A percentile compares a stretch with the other conserved stretches of the same genome.
These are phyloP conservation scores for Neurospora sublineolata DNA, from an alignment of 495 filamentous ascomycete genomes.

Conservation along the genomic window DNA sequence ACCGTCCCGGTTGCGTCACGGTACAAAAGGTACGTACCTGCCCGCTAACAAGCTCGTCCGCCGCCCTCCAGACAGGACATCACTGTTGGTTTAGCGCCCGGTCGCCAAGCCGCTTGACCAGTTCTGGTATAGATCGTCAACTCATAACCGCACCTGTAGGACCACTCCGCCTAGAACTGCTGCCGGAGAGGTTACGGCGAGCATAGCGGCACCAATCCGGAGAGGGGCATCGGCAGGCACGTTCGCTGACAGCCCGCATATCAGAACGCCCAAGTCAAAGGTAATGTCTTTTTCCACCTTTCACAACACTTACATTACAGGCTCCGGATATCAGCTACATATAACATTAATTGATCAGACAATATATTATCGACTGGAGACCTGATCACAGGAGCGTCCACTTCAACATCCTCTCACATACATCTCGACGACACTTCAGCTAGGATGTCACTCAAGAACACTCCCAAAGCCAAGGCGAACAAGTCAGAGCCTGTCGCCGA, in stretches of 20 bases:
- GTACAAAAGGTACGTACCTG: not conserved
- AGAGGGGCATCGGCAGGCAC: not conserved
- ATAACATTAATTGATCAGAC: not conserved
- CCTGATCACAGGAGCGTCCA: not conserved
- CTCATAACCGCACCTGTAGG: not conserved
- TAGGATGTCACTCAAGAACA: slow-evolving; percentile 27
- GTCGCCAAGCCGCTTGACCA: not conserved
- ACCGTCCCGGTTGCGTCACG: not conserved
- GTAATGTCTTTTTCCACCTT: not conserved
- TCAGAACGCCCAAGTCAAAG: not conserved
- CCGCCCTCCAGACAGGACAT: not conserved
- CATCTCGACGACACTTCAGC: not conserved
- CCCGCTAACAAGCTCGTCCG: not conserved
- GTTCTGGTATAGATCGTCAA: not conserved
- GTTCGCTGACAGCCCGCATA: not conserved
- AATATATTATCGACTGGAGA: not conserved
- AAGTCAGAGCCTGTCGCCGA: slow-evolving; percentile 48
- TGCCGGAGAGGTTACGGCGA: not conserved
- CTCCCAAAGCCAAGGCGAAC: slow-evolving; percentile 16
- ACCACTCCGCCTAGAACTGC: not conserved
- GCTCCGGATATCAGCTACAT: not conserved
- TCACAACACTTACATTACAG: not conserved
- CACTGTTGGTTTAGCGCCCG: not conserved
- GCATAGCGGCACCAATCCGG: not conserved
- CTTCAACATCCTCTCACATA: not conserved